A percentile compares a stretch with the other conserved stretches of the same genome.
phyloP scores from a whole-genome alignment of 2,329 filamentous ascomycete genomes.

The Huntiella decipiens region DNA sequence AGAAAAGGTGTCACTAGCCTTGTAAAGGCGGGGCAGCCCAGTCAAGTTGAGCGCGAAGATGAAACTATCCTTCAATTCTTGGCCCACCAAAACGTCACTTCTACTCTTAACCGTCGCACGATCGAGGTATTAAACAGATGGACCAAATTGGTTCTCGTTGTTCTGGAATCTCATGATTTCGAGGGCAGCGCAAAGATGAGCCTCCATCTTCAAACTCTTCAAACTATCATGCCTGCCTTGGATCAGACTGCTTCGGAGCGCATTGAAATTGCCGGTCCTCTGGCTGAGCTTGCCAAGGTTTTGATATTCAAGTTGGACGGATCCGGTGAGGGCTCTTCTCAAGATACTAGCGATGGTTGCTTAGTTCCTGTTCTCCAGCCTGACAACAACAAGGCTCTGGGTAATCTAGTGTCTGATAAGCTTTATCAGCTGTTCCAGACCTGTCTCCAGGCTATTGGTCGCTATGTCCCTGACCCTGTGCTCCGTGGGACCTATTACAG shows the following conservation, averaged over 20 bases:
- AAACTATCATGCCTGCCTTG: conserved; percentile 73
- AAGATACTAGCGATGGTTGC: conserved; percentile 15
- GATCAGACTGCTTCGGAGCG: conserved; percentile 56
- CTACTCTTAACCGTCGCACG: conserved; percentile 35
- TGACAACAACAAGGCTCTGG: conserved; percentile 21
- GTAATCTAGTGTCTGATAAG: conserved; percentile 70
- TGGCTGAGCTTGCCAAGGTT: conserved; percentile 57
- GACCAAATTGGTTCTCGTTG: conserved; percentile 67
- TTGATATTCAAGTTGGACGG: conserved; percentile 51
- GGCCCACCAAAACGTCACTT: conserved; percentile 42
- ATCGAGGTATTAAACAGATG: conserved; percentile 60
- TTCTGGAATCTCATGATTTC: conserved; percentile 67
- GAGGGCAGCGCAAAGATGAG: conserved; percentile 51
- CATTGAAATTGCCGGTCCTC: conserved; percentile 49
- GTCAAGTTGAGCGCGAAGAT: conserved; percentile 38
- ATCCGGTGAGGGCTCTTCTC: conserved; percentile 20
- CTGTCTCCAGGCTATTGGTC: conserved; percentile 60
- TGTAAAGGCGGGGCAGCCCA: conserved; percentile 29
- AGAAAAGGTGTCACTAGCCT: conserved; percentile 30
- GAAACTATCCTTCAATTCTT: conserved; percentile 41
- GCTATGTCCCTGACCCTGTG: conserved; percentile 48
- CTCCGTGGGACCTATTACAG: conserved; percentile 77
- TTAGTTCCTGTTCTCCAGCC: too few relatives aligned
- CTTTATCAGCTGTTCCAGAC: conserved; percentile 82
- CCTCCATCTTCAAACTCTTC: conserved; percentile 70